phyloP scores from a whole-genome alignment of 2,329 filamentous ascomycete genomes.

The Neoascochyta sp. region DNA sequence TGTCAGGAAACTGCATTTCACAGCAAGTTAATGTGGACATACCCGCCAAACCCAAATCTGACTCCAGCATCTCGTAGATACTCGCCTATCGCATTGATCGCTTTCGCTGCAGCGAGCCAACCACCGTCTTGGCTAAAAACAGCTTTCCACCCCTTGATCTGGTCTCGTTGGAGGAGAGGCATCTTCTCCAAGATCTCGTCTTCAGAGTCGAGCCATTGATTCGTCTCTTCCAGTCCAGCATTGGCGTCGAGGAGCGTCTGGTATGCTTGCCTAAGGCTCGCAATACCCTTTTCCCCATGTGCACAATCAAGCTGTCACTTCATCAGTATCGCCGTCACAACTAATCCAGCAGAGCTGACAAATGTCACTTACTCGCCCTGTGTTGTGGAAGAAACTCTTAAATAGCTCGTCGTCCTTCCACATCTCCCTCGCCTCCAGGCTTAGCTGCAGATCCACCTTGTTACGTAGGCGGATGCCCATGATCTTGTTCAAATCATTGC shows the following conservation, averaged over 20 bases:
- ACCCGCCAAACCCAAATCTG: conserved; percentile 42
- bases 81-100: conserved; percentile 47
- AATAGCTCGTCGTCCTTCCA: conserved; percentile 48
- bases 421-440: conserved; percentile 35
- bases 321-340: conserved; percentile 2
- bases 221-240: conserved; percentile 37
- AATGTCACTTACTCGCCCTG: conserved; percentile 32
- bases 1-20: neutral
- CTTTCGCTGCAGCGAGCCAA: conserved; percentile 49
- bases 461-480: conserved; percentile 40
- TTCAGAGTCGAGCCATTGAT: conserved; percentile 45
- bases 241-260: conserved; percentile 34
- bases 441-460: conserved; percentile 37
- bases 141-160: conserved; percentile 48
- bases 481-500: conserved; percentile 53
- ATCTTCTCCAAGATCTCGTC: conserved; percentile 44
- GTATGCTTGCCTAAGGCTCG: conserved; percentile 34
- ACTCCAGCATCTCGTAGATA: conserved; percentile 40
- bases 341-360: neutral
- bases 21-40: too few species aligned
- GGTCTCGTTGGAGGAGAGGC: conserved; percentile 40
- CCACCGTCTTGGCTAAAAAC: conserved; percentile 45
- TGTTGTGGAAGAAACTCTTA: conserved; percentile 47
- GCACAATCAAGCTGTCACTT: conserved; percentile 26
- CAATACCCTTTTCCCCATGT: conserved; percentile 40